A percentile compares a stretch with the other conserved stretches of the same genome.
Evolutionary conservation across 805 yeast species (phyloP).

Genomic region (Huiozyma naganishii): DNA sequence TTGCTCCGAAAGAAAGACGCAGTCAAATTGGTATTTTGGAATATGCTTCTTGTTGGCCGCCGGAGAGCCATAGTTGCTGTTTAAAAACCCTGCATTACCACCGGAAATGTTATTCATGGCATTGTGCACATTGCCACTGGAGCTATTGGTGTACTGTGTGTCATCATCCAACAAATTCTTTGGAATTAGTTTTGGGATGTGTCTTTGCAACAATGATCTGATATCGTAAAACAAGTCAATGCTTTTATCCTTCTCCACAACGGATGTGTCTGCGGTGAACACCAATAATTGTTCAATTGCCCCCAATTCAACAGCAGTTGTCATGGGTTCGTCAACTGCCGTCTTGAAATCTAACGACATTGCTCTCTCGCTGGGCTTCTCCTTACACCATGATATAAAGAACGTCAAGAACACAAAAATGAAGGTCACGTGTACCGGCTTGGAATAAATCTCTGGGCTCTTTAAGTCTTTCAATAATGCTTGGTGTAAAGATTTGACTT

Average conservation of each 20-base stretch:
- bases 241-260: slow-evolving; percentile 29
- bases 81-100: neutral
- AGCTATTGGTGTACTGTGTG: neutral
- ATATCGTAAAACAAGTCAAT: slow-evolving; percentile 50
- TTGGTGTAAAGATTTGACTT: slow-evolving; percentile 31
- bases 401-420: slow-evolving; percentile 43
- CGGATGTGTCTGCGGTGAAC: slow-evolving; percentile 45
- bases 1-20: slow-evolving; percentile 17
- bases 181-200: slow-evolving; percentile 48
- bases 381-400: slow-evolving; percentile 61
- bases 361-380: slow-evolving; percentile 31
- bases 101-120: neutral
- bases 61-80: neutral
- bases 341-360: slow-evolving; percentile 41
- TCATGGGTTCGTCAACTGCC: slow-evolving; percentile 50
- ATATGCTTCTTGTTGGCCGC: neutral
- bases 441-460: slow-evolving; percentile 33
- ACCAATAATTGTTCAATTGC: slow-evolving; percentile 60
- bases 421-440: slow-evolving; percentile 40
- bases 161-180: slow-evolving; percentile 39
- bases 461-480: slow-evolving; percentile 29
- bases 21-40: slow-evolving; percentile 3
- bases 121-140: slow-evolving; percentile 1
- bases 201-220: slow-evolving; percentile 54
- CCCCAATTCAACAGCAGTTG: slow-evolving; percentile 48